Evolutionary conservation across 1,284 basidiomycete genomes (phyloP).

Genomic region (Leucocoprinus gongylophorus): DNA sequence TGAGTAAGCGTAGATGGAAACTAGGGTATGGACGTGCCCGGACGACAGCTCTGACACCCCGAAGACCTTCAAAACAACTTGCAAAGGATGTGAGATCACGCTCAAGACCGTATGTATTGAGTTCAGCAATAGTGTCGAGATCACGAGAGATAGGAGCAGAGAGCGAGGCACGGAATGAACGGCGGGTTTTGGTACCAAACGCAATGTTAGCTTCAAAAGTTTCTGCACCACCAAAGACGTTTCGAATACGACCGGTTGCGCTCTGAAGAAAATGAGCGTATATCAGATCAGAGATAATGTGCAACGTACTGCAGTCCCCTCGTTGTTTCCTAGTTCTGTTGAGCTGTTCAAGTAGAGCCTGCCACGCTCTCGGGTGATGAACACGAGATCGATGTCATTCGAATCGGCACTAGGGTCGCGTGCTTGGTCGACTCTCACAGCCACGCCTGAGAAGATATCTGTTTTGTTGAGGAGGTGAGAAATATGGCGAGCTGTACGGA

Average conservation of each 20-base stretch:
- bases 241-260: constrained; percentile 73
- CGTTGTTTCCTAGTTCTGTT: constrained; percentile 92
- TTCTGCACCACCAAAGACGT: constrained; percentile 91
- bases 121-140: constrained; percentile 55
- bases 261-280: constrained; percentile 34
- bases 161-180: constrained; percentile 69
- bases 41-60: constrained; percentile 59
- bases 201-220: constrained; percentile 79
- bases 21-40: constrained; percentile 47
- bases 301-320: constrained; percentile 79
- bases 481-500: constrained; percentile 63
- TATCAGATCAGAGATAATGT: neutral
- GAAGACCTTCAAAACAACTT: constrained; percentile 60
- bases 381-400: constrained; percentile 82
- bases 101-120: constrained; percentile 58
- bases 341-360: constrained; percentile 79
- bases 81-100: constrained; percentile 66
- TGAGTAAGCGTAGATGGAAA: neutral
- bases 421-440: constrained; percentile 65
- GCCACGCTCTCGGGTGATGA: constrained; percentile 73
- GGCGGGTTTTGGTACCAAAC: constrained; percentile 83
- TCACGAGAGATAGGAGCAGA: constrained; percentile 51
- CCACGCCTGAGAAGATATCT: constrained; percentile 50
- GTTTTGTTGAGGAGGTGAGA: constrained; percentile 37
- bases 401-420: constrained; percentile 48